phyloP scores from a whole-genome alignment of 2,329 filamentous ascomycete species.

The Fusarium coicis region DNA sequence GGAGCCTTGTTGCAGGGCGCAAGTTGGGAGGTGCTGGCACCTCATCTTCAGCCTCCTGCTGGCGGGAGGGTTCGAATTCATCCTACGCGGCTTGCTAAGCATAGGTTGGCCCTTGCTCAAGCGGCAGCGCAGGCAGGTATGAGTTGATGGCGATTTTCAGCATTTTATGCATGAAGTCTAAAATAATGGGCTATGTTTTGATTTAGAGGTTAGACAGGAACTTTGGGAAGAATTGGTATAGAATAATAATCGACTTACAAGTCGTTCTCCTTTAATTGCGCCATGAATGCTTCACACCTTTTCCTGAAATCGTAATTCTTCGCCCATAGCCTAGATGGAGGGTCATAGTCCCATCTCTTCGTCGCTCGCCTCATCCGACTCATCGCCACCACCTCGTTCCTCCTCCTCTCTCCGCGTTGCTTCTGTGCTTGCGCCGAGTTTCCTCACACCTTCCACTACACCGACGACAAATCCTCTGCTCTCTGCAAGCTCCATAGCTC shows the following conservation, averaged over 20 bases:
- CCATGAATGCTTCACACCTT: not conserved
- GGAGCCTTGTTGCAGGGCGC: slow-evolving; percentile 2
- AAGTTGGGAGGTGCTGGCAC: slow-evolving; percentile 2
- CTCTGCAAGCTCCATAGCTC: slow-evolving; percentile 93
- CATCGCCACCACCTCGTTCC: slow-evolving; percentile 70
- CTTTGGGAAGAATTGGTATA: not conserved
- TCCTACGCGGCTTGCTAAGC: slow-evolving; percentile 29
- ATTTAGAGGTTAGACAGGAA: slow-evolving; percentile 12
- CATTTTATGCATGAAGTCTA: not conserved
- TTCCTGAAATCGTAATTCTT: not conserved
- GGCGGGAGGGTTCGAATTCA: slow-evolving; percentile 31
- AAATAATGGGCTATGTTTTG: slow-evolving; percentile 4
- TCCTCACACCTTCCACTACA: slow-evolving; percentile 88
- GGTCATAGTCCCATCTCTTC: slow-evolving; percentile 62
- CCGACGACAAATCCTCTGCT: slow-evolving; percentile 84
- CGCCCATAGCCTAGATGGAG: not conserved
- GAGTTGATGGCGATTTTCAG: not conserved
- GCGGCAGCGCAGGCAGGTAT: not conserved
- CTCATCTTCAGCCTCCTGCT: slow-evolving; percentile 18
- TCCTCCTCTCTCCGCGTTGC: slow-evolving; percentile 80
- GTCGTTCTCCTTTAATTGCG: not conserved
- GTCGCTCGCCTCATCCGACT: slow-evolving; percentile 69
- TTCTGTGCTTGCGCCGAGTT: slow-evolving; percentile 84
- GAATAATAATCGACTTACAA: slow-evolving; percentile 28
- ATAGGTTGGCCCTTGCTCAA: slow-evolving; percentile 14